Evolutionary conservation across 805 yeast species (phyloP).

Genomic region (Ascoidea tarda): DNA sequence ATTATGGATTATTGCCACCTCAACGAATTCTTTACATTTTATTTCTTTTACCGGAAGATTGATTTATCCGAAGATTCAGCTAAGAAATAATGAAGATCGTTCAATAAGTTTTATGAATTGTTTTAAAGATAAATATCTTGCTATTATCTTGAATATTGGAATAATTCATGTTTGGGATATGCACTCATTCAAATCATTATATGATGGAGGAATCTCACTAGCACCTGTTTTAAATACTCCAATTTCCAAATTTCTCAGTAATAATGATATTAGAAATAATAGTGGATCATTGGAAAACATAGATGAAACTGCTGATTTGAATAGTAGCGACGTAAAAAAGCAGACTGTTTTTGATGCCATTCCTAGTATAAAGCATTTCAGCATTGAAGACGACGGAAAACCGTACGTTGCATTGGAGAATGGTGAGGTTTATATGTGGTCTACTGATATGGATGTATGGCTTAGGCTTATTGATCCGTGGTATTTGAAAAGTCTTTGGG

Average conservation of each 20-base stretch:
- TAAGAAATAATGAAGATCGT: slow-evolving; percentile 21
- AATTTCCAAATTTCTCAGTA: too few relatives aligned
- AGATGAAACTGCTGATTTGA: slow-evolving; percentile 14
- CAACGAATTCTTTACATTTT: slow-evolving; percentile 22
- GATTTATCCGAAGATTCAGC: slow-evolving; percentile 20
- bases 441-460: slow-evolving; percentile 32
- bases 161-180: slow-evolving; percentile 37
- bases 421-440: slow-evolving; percentile 27
- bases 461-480: slow-evolving; percentile 24
- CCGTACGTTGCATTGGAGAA: slow-evolving; percentile 25
- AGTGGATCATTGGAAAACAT: too few relatives aligned
- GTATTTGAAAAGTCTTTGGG: neutral
- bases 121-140: slow-evolving; percentile 27
- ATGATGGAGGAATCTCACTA: slow-evolving; percentile 32
- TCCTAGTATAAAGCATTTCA: slow-evolving; percentile 14
- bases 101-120: slow-evolving; percentile 32
- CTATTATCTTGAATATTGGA: slow-evolving; percentile 37
- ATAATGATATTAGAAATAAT: too few relatives aligned
- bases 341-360: slow-evolving; percentile 12
- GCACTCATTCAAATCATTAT: slow-evolving; percentile 17
- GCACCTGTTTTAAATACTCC: slow-evolving; percentile 33
- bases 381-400: slow-evolving; percentile 23
- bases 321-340: slow-evolving; percentile 13
- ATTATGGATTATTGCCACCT: slow-evolving; percentile 29
- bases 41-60: slow-evolving; percentile 20